Evolutionary conservation across 2,329 filamentous ascomycete genomes (phyloP), one percentile per base, ranked within the genome.

Genomic region (Colletotrichum brevisporum): DNA sequence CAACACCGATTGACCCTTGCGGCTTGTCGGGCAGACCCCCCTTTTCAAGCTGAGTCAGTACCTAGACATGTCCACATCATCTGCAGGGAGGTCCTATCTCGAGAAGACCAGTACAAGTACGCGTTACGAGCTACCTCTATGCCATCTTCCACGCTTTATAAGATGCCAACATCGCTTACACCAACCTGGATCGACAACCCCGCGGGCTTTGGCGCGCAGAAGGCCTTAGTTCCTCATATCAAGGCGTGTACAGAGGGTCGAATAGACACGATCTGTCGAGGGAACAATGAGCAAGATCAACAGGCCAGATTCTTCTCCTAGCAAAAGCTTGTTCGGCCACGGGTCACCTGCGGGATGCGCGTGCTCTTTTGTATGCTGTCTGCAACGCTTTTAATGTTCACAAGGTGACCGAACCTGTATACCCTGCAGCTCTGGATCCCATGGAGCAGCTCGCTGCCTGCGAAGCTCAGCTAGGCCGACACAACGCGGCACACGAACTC

Each of bases 11-110:
- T n/a, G n/a, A n/a, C n/a, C n/a, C n/a, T n/a, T n/a, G n/a, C n/a
- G n/a, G n/a, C n/a, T n/a, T n/a, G n/a, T n/a, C n/a, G n/a, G n/a
- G n/a, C n/a, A n/a, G n/a, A n/a, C n/a, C n/a, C n/a, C n/a, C n/a
- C n/a, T n/a, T n/a, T n/a, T n/a, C n/a, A n/a, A n/a, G n/a, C n/a
- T n/a, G n/a, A n/a, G n/a, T n/a, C n/a, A n/a, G n/a, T n/a, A n/a
- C n/a, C n/a, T n/a, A n/a, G n/a, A n/a, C n/a, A n/a, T n/a, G 26
- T 63, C 6, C 50, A 63, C 1, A 55, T n/a, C 1, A 39, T 47
- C 12, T 63, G 50, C 41, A 63, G 41, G n/a, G 41, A 63, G 51
- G 36, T 41, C 15, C n/a, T 63, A 12, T 55, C 60, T 2, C 2
- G 1, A 4, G 50, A 36, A 1, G 51, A 55, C 4, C 26, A 39